Conservation (phyloP, 2,329 filamentous ascomycete species). For the Lasiodiplodia sp. region DNA sequence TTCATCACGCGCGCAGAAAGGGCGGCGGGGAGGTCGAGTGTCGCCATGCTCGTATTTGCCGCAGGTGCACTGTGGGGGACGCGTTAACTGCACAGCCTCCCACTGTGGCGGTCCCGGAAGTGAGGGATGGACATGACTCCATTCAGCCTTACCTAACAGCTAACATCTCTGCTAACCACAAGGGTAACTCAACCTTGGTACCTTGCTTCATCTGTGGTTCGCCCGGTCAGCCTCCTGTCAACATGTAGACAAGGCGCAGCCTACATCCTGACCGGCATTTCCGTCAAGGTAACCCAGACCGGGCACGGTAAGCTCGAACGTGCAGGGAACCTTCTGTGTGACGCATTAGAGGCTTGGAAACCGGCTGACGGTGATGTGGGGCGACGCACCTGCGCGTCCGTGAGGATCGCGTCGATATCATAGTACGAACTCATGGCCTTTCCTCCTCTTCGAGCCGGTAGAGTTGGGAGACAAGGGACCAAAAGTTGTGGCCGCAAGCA, state of each 20-base stretch:
- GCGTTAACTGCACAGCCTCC: background rate
- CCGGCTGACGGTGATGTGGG: background rate
- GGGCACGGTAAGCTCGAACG: slow-evolving; percentile 88
- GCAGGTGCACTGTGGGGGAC: slow-evolving; percentile 30
- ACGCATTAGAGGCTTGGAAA: background rate
- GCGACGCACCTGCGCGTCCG: slow-evolving; percentile 74
- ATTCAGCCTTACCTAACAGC: slow-evolving; percentile 65
- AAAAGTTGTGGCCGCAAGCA: background rate
- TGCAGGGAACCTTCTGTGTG: slow-evolving; percentile 88
- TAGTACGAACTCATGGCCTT: slow-evolving; percentile 71
- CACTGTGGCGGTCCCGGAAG: background rate
- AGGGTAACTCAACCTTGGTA: slow-evolving; percentile 80
- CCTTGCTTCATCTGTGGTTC: slow-evolving; percentile 73
- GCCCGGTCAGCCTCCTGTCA: slow-evolving; percentile 8
- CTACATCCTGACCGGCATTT: slow-evolving; percentile 69
- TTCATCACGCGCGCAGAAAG: slow-evolving; percentile 83
- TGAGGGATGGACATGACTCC: background rate
- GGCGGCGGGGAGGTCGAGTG: slow-evolving; percentile 80
- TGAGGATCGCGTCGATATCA: slow-evolving; percentile 83
- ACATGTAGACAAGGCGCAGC: slow-evolving; percentile 26
- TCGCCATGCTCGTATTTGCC: slow-evolving; percentile 57
- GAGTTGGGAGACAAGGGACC: background rate
- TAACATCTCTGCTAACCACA: slow-evolving; percentile 96
- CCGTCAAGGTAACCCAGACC: slow-evolving; percentile 90
- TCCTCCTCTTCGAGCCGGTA: background rate